Evolutionary conservation across 2,329 filamentous ascomycete species (phyloP), one percentile per base, ranked within the genome.

Genomic region (Sclerotinia nivalis): DNA sequence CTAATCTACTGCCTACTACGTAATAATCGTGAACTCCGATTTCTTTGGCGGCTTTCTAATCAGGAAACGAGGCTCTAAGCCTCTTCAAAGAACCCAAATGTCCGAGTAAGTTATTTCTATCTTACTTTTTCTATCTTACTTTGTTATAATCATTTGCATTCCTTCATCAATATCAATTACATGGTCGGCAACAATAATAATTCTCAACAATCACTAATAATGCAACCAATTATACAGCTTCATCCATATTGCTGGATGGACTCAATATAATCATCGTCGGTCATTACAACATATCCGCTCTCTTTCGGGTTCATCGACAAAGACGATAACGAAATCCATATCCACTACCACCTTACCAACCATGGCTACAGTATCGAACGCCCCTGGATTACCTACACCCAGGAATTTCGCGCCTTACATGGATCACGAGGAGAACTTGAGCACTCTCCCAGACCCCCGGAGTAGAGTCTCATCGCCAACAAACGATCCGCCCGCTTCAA

Each of bases 371-470:
- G 70, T 78, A 40, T 58, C 76, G 68, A 73, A 71, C 69, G 69
- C 73, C 37, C 75, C 74, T 28, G 69, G 71, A 9, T 68, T 76
- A 49, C 72, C 76, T 22, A 66, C 69, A 52, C 66, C 75, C 1
- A 68, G 71, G 55, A 12, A 59, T 6, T 80, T 82, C 22, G 40
- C 43, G 28, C 78, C 81, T 22, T 81, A 82, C 28, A 76, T 82
- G 28, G 82, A 86, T 73, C 83, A 86, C 61, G 84, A 86, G 74
- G 84, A 87, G 76, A 87, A 88, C 75, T 85, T 92, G 81, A 91
- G 88, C 78, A 92, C 90, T 1, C 82, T 92, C 66, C 89, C 90
- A 52, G 88, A 90, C 75, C 88, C 88, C 20, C 83, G 88, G 73
- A 87, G 82, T 74, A 84, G 86, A 71, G 80, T 82, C 34, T 82